Base-by-base conservation (phyloP, 345 rosid species). In the Citrus unshiu region DNA sequence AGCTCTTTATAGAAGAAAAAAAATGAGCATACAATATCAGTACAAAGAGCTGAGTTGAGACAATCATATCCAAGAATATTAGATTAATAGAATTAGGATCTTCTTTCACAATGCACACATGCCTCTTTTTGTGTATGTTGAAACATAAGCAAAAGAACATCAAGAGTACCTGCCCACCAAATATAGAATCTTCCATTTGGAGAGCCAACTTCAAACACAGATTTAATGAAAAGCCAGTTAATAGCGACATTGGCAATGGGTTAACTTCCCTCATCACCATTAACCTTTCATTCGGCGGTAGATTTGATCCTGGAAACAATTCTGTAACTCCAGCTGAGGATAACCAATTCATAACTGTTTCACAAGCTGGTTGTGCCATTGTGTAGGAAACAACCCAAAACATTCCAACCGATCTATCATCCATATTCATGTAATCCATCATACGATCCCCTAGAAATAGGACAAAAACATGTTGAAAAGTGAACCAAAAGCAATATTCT, bases 341-440 rank as follows among this genome's bases (percentile, higher is more conserved):
- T 77, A 96, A 85, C 99, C 99, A 96, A 73, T 61, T 87, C 80
- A 93, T 86, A 74, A 93, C 93, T 71, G 91, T 86, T 79, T 96
- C 98, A 87, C 89, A 89, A 61, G 95, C 99, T 60, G 97, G 97
- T 69, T 96, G 98, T 75, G 99, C 93, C 98, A 91, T 94, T 66
- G 98, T 91, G 82, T 93, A 91, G 72, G 98, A 91, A 49, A 94
- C 97, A 78, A 96, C 99, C 99, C 99, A 96, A 86, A 96, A 96
- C 99, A 96, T 96, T 85, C 98, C 98, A 79, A 92, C 84, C 60
- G 99, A 93, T 84, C 90, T 91, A 70, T 94, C 97, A 88, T 96
- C 99, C 98, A 96, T 91, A 89, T 89, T 94, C 92, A 90, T 90
- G 87, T 91, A 91, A 83, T 96, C 99, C 87, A 93, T 89, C 91